A percentile compares a stretch with the other conserved stretches of the same genome.
Conservation (phyloP, 495 filamentous ascomycete species). For the Penicillium bialowiezense region DNA sequence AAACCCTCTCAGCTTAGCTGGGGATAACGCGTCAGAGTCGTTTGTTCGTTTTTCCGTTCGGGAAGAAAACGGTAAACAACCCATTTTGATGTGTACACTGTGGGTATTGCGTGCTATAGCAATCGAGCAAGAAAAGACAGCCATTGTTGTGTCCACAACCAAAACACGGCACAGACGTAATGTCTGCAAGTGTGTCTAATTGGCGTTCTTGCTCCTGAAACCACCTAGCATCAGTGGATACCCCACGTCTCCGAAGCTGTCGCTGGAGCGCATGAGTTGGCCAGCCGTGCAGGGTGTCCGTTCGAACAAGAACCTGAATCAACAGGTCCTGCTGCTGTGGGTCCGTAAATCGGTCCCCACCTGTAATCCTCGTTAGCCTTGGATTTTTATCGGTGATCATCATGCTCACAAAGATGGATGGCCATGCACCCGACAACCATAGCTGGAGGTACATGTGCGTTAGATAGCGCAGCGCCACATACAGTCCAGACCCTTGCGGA, state of each 20-base stretch:
- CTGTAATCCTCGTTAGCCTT: slow-evolving; percentile 8
- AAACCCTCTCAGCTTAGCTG: background rate
- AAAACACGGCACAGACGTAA: background rate
- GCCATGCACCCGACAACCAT: slow-evolving; percentile 29
- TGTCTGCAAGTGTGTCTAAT: background rate
- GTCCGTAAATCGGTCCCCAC: slow-evolving; percentile 26
- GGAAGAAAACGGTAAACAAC: background rate
- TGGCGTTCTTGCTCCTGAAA: background rate
- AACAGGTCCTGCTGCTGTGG: slow-evolving; percentile 20
- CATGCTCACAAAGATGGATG: slow-evolving; percentile 22
- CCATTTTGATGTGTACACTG: background rate
- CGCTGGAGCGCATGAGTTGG: slow-evolving; percentile 23
- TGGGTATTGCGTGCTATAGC: background rate
- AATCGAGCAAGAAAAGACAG: background rate
- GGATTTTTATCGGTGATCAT: no score
- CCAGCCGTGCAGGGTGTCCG: slow-evolving; percentile 21
- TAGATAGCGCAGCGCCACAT: slow-evolving; percentile 25
- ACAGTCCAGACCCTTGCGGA: slow-evolving; percentile 26
- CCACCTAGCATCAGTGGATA: slow-evolving; percentile 9
- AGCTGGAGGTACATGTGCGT: slow-evolving; percentile 19
- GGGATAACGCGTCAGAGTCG: background rate
- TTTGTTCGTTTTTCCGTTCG: background rate
- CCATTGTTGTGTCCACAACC: background rate
- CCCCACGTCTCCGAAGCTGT: slow-evolving; percentile 25
- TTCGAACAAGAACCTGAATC: slow-evolving; percentile 20